These are phyloP conservation scores for Fragaria iinumae DNA, from an alignment of 306 rosid genomes.

Conservation along the genomic window DNA sequence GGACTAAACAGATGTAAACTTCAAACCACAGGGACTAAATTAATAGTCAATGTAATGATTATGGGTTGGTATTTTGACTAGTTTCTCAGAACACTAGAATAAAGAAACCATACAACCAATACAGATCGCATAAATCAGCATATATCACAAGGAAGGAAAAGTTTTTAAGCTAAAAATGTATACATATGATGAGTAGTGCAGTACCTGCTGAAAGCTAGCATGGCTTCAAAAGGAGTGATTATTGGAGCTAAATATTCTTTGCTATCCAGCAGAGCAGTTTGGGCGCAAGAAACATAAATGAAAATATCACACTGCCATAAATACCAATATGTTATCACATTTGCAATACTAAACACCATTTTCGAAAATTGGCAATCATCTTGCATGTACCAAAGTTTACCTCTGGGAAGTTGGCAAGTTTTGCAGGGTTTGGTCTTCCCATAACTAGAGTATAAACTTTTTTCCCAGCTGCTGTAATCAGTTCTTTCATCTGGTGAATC, in stretches of 20 bases:
- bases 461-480: slow-evolving; percentile 74
- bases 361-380: not conserved
- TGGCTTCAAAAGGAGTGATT: slow-evolving; percentile 89
- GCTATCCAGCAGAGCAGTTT: slow-evolving; percentile 91
- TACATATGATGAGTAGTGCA: not conserved
- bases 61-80: too few relatives aligned
- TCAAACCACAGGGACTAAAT: not conserved
- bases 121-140: not conserved
- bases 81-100: not conserved
- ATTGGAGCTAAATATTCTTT: slow-evolving; percentile 93
- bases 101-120: not conserved
- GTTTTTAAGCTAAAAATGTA: not conserved
- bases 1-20: too few relatives aligned
- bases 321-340: slow-evolving; percentile 19
- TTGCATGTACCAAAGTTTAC: slow-evolving; percentile 34
- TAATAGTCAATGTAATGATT: not conserved
- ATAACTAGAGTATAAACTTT: slow-evolving; percentile 81
- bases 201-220: slow-evolving; percentile 89
- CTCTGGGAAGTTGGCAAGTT: slow-evolving; percentile 98
- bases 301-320: slow-evolving; percentile 83
- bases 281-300: slow-evolving; percentile 81
- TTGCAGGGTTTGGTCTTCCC: slow-evolving; percentile 95
- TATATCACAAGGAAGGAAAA: not conserved
- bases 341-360: slow-evolving; percentile 1
- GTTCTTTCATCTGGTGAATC: slow-evolving; percentile 80